Conservation (phyloP, 164 flowering plant genomes). For the Litsea cubeba region DNA sequence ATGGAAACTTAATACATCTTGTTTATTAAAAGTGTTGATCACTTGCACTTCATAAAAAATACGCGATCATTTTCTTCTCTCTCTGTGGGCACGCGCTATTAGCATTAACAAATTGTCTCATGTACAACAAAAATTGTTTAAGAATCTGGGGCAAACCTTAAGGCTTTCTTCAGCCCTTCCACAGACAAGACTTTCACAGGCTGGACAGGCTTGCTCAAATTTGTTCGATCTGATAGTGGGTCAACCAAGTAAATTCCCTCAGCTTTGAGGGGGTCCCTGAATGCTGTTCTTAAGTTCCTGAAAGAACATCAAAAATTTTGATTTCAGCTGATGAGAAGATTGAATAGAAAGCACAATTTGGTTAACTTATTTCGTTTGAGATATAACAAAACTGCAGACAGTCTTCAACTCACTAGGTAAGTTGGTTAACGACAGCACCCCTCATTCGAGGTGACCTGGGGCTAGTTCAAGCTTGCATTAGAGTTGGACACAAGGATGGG, state of each 20-base stretch:
- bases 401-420: not conserved
- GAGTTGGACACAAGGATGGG: too few relatives aligned
- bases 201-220: slow-evolving; percentile 30
- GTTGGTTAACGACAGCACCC: too few relatives aligned
- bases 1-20: too few relatives aligned
- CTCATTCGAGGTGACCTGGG: too few relatives aligned
- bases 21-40: too few relatives aligned
- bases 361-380: not conserved
- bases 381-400: not conserved
- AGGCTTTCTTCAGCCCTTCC: slow-evolving; percentile 70
- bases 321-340: not conserved
- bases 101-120: not conserved
- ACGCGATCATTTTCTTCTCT: not conserved
- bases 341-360: not conserved
- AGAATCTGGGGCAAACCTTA: slow-evolving; percentile 46
- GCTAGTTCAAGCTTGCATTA: too few relatives aligned
- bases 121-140: not conserved
- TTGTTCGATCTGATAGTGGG: slow-evolving; percentile 40
- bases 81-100: not conserved
- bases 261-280: slow-evolving; percentile 39
- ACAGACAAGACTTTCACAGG: slow-evolving; percentile 68
- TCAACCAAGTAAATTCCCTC: slow-evolving; percentile 76
- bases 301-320: slow-evolving; percentile 2
- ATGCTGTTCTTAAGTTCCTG: slow-evolving; percentile 75
- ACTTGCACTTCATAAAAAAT: not conserved